Percentiles rank a stretch among this genome's conserved stretches.
phyloP scores from a whole-genome alignment of 306 rosid species.

The Cucurbita ficifolia region DNA sequence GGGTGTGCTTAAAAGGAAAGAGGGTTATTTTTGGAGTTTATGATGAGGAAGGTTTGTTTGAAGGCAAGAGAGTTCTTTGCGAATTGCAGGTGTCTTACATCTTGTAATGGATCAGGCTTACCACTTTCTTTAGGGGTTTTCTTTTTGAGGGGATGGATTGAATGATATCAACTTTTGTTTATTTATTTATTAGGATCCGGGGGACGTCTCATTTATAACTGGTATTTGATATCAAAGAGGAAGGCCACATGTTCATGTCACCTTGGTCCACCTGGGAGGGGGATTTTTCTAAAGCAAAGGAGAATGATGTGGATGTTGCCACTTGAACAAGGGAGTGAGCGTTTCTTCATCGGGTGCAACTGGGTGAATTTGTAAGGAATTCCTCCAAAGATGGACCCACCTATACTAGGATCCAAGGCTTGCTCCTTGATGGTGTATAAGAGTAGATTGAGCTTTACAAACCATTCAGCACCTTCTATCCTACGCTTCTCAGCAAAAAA shows the following conservation, averaged over 20 bases:
- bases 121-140: neutral
- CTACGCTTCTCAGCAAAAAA: neutral
- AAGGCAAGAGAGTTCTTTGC: neutral
- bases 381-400: neutral
- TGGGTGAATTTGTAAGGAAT: neutral
- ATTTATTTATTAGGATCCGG: neutral
- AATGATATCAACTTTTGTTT: neutral
- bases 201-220: neutral
- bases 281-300: neutral
- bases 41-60: neutral
- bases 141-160: neutral
- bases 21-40: neutral
- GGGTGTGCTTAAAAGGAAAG: neutral
- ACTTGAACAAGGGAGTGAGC: neutral
- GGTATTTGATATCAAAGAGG: neutral
- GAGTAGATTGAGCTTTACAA: neutral
- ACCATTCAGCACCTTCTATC: neutral
- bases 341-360: neutral
- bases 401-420: neutral
- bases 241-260: neutral
- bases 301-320: neutral
- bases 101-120: neutral
- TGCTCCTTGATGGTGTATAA: neutral
- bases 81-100: neutral
- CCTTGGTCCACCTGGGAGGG: neutral